phyloP scores from a whole-genome alignment of 1,284 basidiomycete genomes.

The Sporisorium iseilematis-ciliati region DNA sequence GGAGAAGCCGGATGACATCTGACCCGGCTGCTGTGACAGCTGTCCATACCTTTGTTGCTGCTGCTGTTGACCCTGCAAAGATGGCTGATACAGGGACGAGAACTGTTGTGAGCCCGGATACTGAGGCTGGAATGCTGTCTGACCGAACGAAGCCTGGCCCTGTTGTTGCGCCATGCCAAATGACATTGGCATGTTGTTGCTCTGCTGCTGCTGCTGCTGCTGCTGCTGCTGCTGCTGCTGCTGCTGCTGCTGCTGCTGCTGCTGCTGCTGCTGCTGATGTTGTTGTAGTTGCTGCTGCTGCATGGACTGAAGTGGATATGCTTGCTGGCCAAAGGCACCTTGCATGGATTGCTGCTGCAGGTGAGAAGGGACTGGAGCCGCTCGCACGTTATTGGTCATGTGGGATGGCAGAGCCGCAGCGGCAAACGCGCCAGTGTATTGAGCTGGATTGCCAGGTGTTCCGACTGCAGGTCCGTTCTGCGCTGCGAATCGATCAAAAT shows the following conservation, averaged over 20 bases:
- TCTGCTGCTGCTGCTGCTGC: constrained; percentile 14
- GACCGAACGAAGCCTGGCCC: constrained; percentile 22
- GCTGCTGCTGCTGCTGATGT: constrained; percentile 12
- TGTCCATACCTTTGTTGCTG: constrained; percentile 19
- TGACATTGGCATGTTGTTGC: constrained; percentile 1
- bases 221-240: no score
- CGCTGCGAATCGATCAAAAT: constrained; percentile 76
- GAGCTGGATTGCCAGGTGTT: constrained; percentile 62
- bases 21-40: constrained; percentile 26
- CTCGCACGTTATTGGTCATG: constrained; percentile 46
- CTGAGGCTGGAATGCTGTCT: constrained; percentile 17
- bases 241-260: constrained; percentile 19
- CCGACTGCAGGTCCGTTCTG: constrained; percentile 44
- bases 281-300: constrained; percentile 35
- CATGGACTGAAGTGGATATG: constrained; percentile 17
- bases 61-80: constrained; percentile 13
- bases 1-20: constrained; percentile 18
- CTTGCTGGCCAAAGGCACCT: constrained; percentile 17
- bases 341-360: constrained; percentile 26
- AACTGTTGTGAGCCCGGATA: constrained; percentile 5
- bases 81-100: constrained; percentile 21
- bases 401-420: constrained; percentile 60
- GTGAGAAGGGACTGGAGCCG: constrained; percentile 15
- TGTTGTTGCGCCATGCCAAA: constrained; percentile 20
- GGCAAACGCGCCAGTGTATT: constrained; percentile 67